Evolutionary conservation across 768 basidiomycete genomes (phyloP).

Genomic region (Chalciporus chontae): DNA sequence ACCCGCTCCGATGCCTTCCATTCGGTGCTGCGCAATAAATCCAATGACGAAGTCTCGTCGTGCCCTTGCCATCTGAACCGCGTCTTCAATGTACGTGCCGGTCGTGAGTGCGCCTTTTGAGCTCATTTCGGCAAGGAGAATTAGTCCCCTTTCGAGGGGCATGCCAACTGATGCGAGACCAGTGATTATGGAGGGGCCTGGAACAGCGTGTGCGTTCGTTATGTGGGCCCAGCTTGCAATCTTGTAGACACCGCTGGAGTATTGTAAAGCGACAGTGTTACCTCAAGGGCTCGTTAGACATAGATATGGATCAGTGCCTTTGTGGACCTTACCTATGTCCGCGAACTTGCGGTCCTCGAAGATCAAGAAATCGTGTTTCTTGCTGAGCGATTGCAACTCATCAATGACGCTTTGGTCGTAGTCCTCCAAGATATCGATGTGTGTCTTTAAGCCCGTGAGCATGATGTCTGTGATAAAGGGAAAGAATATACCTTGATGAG

Average conservation of each 20-base stretch:
- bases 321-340: conserved; percentile 74
- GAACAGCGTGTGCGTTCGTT: conserved; percentile 94
- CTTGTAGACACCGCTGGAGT: conserved; percentile 87
- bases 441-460: conserved; percentile 63
- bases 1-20: conserved; percentile 59
- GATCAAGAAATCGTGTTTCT: conserved; percentile 88
- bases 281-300: conserved; percentile 46
- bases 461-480: conserved; percentile 7
- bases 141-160: conserved; percentile 76
- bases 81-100: conserved; percentile 78
- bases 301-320: background rate
- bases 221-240: conserved; percentile 96
- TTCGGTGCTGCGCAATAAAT: conserved; percentile 87
- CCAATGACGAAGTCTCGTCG: conserved; percentile 90
- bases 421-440: conserved; percentile 93
- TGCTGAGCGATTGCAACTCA: conserved; percentile 63
- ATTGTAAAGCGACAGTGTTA: conserved; percentile 94
- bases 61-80: conserved; percentile 83
- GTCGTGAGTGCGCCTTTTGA: conserved; percentile 81
- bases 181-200: conserved; percentile 92
- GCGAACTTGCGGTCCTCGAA: conserved; percentile 99
- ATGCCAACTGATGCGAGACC: conserved; percentile 85
- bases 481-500: conserved; percentile 76
- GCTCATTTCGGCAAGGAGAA: conserved; percentile 96
- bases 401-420: conserved; percentile 73